Evolutionary conservation across 1,284 basidiomycete species (phyloP).

Genomic region (Fistulinella cinereoalba): DNA sequence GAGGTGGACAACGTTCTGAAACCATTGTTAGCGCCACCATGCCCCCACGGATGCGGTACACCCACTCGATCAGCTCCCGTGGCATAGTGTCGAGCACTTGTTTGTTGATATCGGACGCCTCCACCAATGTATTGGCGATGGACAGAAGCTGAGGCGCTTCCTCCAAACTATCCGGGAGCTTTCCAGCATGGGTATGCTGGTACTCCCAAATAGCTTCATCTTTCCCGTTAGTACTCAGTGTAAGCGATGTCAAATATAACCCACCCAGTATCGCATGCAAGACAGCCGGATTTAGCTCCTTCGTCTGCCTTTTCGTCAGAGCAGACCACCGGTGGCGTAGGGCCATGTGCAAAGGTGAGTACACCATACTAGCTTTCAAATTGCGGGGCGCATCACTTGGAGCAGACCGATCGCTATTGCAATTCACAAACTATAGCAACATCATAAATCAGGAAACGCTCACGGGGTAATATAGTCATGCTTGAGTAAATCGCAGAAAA

Average conservation of each 20-base stretch:
- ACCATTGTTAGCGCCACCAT: slow-evolving; percentile 6
- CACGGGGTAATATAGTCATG: slow-evolving; percentile 86
- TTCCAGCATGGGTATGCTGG: slow-evolving; percentile 55
- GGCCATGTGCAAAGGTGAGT: slow-evolving; percentile 63
- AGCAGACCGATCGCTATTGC: slow-evolving; percentile 58
- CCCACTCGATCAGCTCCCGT: slow-evolving; percentile 57
- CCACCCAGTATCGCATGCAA: slow-evolving; percentile 74
- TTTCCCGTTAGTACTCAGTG: slow-evolving; percentile 6
- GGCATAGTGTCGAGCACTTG: slow-evolving; percentile 59
- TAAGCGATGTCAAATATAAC: slow-evolving; percentile 22
- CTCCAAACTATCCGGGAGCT: slow-evolving; percentile 52
- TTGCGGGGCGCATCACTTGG: slow-evolving; percentile 61
- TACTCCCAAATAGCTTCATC: slow-evolving; percentile 80
- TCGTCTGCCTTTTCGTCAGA: slow-evolving; percentile 71
- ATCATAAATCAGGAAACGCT: slow-evolving; percentile 33
- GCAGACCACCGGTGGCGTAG: slow-evolving; percentile 68
- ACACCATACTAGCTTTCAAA: slow-evolving; percentile 61
- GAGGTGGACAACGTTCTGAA: slow-evolving; percentile 60
- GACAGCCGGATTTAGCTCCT: slow-evolving; percentile 71
- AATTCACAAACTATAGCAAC: slow-evolving; percentile 8
- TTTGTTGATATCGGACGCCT: slow-evolving; percentile 65
- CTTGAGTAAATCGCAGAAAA: slow-evolving; percentile 87
- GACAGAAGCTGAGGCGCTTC: slow-evolving; percentile 57
- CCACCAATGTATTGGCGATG: slow-evolving; percentile 60
- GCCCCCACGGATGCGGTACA: slow-evolving; percentile 2